Percentiles rank a stretch among this genome's conserved stretches.
Conservation (phyloP, 495 filamentous ascomycete species). For the Lophium mytilinum region DNA sequence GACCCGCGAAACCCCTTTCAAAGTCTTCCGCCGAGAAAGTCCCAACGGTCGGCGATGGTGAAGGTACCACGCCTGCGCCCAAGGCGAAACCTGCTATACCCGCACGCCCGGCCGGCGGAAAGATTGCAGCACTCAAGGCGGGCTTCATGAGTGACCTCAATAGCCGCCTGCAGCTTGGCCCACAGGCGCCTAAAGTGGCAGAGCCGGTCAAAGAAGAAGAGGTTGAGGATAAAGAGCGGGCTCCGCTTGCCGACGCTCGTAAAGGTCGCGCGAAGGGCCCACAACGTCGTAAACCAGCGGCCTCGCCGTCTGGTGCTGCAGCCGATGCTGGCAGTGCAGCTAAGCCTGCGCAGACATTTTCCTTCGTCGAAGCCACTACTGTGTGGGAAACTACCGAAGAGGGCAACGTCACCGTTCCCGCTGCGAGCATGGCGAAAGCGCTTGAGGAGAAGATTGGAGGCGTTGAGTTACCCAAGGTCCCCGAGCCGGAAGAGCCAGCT, state of each 20-base stretch:
- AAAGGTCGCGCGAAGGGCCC: constrained; percentile 88
- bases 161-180: constrained; percentile 72
- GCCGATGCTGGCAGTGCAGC: constrained; percentile 21
- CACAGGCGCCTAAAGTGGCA: constrained; percentile 58
- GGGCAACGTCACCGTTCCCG: constrained; percentile 38
- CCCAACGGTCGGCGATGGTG: constrained; percentile 4
- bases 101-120: constrained; percentile 67
- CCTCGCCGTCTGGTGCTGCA: constrained; percentile 25
- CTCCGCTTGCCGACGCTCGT: constrained; percentile 71
- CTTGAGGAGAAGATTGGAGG: not conserved
- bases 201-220: constrained; percentile 50
- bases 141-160: constrained; percentile 89
- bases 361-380: constrained; percentile 43
- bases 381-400: constrained; percentile 45
- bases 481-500: not conserved
- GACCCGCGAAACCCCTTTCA: constrained; percentile 52
- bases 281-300: constrained; percentile 64
- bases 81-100: constrained; percentile 52
- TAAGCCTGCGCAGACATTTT: constrained; percentile 33
- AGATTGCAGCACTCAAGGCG: constrained; percentile 83
- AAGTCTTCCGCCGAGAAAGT: constrained; percentile 24
- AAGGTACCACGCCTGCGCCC: constrained; percentile 14
- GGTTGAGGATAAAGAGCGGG: constrained; percentile 55
- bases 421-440: constrained; percentile 8
- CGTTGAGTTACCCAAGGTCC: not conserved